A percentile compares a stretch with the other conserved stretches of the same genome.
Evolutionary conservation across 768 basidiomycete species (phyloP).

Genomic region (Podaxis mareebaensis): DNA sequence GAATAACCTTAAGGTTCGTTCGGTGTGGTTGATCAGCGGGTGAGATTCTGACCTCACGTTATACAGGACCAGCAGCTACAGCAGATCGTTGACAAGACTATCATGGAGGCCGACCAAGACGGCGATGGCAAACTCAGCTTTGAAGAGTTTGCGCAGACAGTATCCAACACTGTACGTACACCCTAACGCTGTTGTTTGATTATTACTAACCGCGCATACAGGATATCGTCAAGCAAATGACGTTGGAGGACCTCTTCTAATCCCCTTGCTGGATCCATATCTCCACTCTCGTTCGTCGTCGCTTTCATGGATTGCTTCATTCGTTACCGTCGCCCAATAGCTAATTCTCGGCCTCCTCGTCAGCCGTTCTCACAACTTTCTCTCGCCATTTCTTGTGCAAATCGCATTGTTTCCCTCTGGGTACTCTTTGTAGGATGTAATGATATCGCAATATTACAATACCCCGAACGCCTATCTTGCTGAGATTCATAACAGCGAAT

Average conservation of each 20-base stretch:
- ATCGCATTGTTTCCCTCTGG: neutral
- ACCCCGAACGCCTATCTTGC: neutral
- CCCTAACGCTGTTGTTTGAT: neutral
- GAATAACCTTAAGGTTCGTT: constrained; percentile 88
- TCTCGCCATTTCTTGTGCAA: neutral
- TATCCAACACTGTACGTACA: constrained; percentile 84
- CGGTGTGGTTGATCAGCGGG: constrained; percentile 3
- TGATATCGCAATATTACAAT: constrained; percentile 13
- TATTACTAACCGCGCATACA: constrained; percentile 28
- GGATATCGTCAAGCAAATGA: constrained; percentile 99
- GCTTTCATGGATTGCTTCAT: neutral
- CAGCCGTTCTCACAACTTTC: neutral
- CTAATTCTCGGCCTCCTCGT: neutral
- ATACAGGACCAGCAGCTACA: constrained; percentile 93
- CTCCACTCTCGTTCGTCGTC: neutral
- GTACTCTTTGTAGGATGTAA: constrained; percentile 5
- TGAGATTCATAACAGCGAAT: too few relatives aligned
- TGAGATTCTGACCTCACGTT: constrained; percentile 10
- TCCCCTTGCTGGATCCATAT: neutral
- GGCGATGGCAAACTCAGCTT: constrained; percentile 97
- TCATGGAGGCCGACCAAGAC: constrained; percentile 99
- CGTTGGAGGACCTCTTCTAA: constrained; percentile 89
- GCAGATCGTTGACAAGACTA: constrained; percentile 99
- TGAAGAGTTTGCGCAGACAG: constrained; percentile 96
- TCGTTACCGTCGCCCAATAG: neutral